Base-by-base conservation (phyloP, 805 yeast species). In the Kluyveromyces wickerhamii region DNA sequence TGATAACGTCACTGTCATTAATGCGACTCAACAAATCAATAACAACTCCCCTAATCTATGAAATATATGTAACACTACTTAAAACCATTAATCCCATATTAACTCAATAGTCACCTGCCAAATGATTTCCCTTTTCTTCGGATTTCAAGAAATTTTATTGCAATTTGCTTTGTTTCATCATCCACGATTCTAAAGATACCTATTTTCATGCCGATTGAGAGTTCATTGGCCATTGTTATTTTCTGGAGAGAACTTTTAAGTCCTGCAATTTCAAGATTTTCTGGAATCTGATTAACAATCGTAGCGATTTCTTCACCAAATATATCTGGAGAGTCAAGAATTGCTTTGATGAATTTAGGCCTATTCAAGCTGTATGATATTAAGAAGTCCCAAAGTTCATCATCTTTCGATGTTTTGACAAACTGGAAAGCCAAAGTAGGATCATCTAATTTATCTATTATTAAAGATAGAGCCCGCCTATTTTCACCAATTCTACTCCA, bases 401-500 rank as follows among this genome's bases (percentile, higher is more conserved):
- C 57, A 46, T 86, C 94, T 33, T 77, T 74, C 39, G 73, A 67
- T 30, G 70, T 73, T 8, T 67, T 67, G 1, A 88, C 92, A 66
- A 87, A 92, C 12, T 68, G 69, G 16, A 92, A 81, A 0, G 97
- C 97, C 43, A 72, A 67, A 26, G 71, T 70, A 0, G 95, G 89
- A 52, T 89, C 92, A 36, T 79, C 69, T 34, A 88, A 60, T 45
- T 83, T 71, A 43, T 83, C 80, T 25, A 87, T 76, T 11, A 92
- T 86, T 27, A 92, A 63, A 38, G 66, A 70, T 47, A 89, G 60
- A 0, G 97, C 97, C 41, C 74, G 71, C 41, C 69, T 70, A 37
- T 78, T 75, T 44, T 83, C 82, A 1, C 98, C 97, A 17, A 83
- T 77, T 47, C 76, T 74, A 4, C 95, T 94, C 41, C 85, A 67